Evolutionary conservation across 352 stramenopile genomes (phyloP), one percentile per base, ranked within the genome.

Genomic region (Halophytophthora polymorphica): DNA sequence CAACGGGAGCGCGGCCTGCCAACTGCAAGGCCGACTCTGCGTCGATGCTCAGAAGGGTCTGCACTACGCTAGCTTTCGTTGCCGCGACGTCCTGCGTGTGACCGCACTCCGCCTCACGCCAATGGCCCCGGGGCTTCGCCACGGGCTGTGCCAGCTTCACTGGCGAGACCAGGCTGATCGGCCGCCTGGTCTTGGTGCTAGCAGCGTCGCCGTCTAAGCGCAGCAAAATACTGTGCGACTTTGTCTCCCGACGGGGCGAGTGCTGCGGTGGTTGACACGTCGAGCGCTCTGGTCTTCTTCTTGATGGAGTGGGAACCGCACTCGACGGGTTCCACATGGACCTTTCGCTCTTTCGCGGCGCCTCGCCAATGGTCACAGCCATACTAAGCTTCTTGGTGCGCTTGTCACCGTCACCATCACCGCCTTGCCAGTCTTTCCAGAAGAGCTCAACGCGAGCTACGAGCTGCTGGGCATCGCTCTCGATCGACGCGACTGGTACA

Each of bases 31-130:
- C 64, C 11, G 69, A 80, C 7, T 79, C 69, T 6, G 73, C 42
- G 36, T 83, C 73, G 43, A 81, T 66, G 25, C 61, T 79, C 58
- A 84, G 39, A 13, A 77, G 57, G 13, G 66, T 64, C 38, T 84
- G 56, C 36, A 84, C 51, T 21, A 81, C 40, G 31, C 61, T 68
- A 23, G 45, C 28, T 0, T 39, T 58, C 17, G 53, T 40, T 33
- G 48, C 28, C 3, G 14, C 21, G 33, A 7, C 6, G 11, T 45
- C 31, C 4, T 33, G 2, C 18, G 41, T 19, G n/a, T 34, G 36
- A 15, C 23, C 40, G 13, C 3, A 14, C 15, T 38, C 33, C 33
- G 5, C 33, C 11, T 14, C 11, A 17, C 11, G 33, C 13, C 11
- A 10, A 17, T 6, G 15, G 13, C 33, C 15, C 11, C 33, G 37